Conservation (phyloP, 2,329 filamentous ascomycete genomes). For the Aspergillus udagawae region DNA sequence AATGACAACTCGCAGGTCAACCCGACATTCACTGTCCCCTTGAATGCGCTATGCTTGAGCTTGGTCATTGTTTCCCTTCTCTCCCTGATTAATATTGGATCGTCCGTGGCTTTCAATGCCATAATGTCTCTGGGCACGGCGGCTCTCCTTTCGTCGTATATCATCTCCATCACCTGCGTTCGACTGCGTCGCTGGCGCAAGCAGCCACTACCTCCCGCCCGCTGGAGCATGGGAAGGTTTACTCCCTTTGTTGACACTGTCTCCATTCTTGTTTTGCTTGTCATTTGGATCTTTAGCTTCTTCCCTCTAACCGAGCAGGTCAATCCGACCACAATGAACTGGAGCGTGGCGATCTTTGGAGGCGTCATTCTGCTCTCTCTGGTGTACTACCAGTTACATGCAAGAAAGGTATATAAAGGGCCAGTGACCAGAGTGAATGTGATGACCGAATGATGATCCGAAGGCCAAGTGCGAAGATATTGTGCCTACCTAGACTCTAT, state of each 20-base stretch:
- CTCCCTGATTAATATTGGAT: neutral
- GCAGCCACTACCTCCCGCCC: slow-evolving; percentile 12
- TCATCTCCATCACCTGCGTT: neutral
- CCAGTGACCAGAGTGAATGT: slow-evolving; percentile 25
- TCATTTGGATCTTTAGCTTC: slow-evolving; percentile 24
- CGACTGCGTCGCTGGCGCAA: slow-evolving; percentile 1
- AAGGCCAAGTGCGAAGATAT: neutral
- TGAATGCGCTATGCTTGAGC: neutral
- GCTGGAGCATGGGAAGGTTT: slow-evolving; percentile 38
- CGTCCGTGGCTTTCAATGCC: neutral
- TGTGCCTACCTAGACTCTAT: neutral
- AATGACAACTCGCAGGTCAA: neutral
- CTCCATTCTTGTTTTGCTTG: slow-evolving; percentile 20
- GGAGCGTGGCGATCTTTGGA: slow-evolving; percentile 24
- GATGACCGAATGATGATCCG: neutral
- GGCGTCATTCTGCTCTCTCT: slow-evolving; percentile 22
- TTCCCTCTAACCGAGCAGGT: slow-evolving; percentile 21
- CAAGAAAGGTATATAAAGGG: slow-evolving; percentile 25
- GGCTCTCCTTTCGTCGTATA: neutral
- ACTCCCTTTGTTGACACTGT: slow-evolving; percentile 39
- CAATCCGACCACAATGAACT: slow-evolving; percentile 24
- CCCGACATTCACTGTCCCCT: neutral
- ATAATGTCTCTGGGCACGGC: neutral
- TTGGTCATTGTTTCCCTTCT: neutral
- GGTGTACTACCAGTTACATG: slow-evolving; percentile 22